phyloP scores from a whole-genome alignment of 768 basidiomycete genomes.

The Termitomyces sp. region DNA sequence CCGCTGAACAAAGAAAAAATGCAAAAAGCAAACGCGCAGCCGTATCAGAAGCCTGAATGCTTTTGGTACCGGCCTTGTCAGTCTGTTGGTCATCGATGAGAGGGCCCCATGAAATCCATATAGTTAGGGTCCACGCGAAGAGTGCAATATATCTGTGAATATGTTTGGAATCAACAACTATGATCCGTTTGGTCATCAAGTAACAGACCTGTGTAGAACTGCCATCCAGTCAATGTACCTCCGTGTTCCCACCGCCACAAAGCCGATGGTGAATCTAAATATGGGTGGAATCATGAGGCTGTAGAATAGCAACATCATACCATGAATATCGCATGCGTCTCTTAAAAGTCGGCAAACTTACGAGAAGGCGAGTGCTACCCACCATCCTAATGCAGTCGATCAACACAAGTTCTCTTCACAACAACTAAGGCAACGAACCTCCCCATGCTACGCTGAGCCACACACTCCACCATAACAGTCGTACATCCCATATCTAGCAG shows the following conservation, averaged over 20 bases:
- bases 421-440: conserved; percentile 33
- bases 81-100: conserved; percentile 46
- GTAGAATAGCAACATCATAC: conserved; percentile 13
- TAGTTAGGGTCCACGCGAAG: conserved; percentile 55
- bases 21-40: conserved; percentile 70
- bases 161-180: not conserved
- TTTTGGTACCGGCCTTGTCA: conserved; percentile 22
- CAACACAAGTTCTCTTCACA: not conserved
- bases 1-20: conserved; percentile 57
- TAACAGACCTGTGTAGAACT: conserved; percentile 50
- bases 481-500: conserved; percentile 56
- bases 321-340: not conserved
- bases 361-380: conserved; percentile 65
- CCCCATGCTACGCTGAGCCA: conserved; percentile 81
- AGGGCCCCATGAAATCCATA: conserved; percentile 73
- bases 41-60: conserved; percentile 39
- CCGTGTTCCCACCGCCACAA: conserved; percentile 64
- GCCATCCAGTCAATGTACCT: conserved; percentile 78
- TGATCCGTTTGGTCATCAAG: not conserved
- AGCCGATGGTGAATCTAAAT: conserved; percentile 60
- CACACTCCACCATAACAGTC: conserved; percentile 74
- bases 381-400: conserved; percentile 52
- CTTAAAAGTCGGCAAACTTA: conserved; percentile 26
- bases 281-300: conserved; percentile 47
- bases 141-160: conserved; percentile 51